Percentiles rank a stretch among this genome's conserved stretches.
These are phyloP conservation scores for Lolium perenne DNA, from an alignment of 176 grass and related monocot genomes.

Conservation along the genomic window DNA sequence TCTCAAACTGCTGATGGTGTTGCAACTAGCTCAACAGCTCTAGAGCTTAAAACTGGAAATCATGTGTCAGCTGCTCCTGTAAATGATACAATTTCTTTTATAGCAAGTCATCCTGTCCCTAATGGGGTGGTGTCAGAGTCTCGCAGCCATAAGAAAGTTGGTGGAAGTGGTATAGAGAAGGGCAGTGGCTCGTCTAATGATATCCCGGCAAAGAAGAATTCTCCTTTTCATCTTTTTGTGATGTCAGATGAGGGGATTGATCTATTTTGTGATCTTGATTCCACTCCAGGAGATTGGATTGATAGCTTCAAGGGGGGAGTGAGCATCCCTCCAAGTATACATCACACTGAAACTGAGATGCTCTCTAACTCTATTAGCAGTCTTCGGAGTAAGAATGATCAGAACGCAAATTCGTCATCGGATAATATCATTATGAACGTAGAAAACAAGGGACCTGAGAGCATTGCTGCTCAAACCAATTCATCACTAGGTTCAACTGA, in stretches of 20 bases:
- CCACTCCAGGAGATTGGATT: constrained; percentile 57
- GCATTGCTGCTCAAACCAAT: constrained; percentile 50
- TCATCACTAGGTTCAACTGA: constrained; percentile 76
- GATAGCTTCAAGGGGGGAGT: constrained; percentile 65
- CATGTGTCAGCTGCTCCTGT: constrained; percentile 33
- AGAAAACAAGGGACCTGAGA: constrained; percentile 49
- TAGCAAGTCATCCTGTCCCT: constrained; percentile 33
- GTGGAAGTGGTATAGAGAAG: constrained; percentile 44
- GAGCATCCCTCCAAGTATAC: constrained; percentile 36
- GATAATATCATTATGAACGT: constrained; percentile 47
- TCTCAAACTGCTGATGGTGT: constrained; percentile 37
- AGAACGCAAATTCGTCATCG: constrained; percentile 42
- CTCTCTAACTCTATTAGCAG: constrained; percentile 55
- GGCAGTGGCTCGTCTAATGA: constrained; percentile 42
- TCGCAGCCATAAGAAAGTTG: background rate
- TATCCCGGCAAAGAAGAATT: constrained; percentile 41
- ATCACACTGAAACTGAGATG: constrained; percentile 45
- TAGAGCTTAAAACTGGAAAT: constrained; percentile 42
- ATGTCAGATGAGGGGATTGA: constrained; percentile 77
- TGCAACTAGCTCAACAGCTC: constrained; percentile 40
- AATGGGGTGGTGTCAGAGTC: constrained; percentile 28
- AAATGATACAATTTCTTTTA: constrained; percentile 29
- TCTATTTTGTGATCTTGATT: constrained; percentile 83
- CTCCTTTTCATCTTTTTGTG: constrained; percentile 77
- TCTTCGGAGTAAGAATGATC: constrained; percentile 55